These are phyloP conservation scores for Gossypium raimondii DNA, from an alignment of 345 rosid genomes.

Conservation along the genomic window DNA sequence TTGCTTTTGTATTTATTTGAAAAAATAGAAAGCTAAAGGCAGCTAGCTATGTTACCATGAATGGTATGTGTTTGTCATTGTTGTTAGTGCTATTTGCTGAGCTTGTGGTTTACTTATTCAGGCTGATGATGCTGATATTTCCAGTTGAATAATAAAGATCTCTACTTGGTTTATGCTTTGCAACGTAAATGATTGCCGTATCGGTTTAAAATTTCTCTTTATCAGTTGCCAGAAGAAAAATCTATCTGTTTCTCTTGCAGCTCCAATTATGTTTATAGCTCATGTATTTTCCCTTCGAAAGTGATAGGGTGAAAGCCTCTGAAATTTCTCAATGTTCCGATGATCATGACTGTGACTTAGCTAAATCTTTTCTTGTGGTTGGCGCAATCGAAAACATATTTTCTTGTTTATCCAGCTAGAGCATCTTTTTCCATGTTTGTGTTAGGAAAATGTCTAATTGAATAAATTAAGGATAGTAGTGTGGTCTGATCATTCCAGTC, in stretches of 20 bases:
- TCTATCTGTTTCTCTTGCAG: background rate
- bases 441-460: constrained; percentile 12
- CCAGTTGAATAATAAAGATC: background rate
- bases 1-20: background rate
- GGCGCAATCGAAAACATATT: background rate
- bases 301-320: background rate
- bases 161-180: background rate
- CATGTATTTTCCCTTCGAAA: constrained; percentile 10
- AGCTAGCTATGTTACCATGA: background rate
- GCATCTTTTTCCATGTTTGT: background rate
- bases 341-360: background rate
- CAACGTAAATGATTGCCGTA: background rate
- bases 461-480: background rate
- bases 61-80: background rate
- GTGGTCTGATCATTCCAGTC: constrained; percentile 7
- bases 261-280: background rate
- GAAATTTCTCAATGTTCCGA: background rate
- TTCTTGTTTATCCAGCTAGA: background rate
- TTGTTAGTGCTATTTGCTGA: background rate
- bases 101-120: background rate
- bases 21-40: constrained; percentile 9
- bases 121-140: constrained; percentile 2
- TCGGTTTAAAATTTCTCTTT: background rate
- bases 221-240: background rate
- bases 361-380: background rate